Conservation (phyloP, 1,284 basidiomycete genomes). For the Rhizoctonia solani region DNA sequence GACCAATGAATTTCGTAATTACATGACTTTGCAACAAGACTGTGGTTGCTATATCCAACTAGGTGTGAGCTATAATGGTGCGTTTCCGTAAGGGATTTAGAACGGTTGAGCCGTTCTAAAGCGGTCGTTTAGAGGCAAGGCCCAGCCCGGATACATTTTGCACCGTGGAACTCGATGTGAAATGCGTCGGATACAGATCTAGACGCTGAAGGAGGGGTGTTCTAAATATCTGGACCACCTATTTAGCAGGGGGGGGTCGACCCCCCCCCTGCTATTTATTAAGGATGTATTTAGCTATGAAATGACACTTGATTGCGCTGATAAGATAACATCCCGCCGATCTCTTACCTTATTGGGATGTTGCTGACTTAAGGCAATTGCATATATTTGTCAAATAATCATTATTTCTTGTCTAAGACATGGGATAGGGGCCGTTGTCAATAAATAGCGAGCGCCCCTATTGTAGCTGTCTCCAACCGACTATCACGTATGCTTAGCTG, state of each 20-base stretch:
- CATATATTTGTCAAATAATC: too few species aligned
- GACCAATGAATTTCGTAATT: too few species aligned
- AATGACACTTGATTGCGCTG: background rate
- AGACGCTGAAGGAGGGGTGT: background rate
- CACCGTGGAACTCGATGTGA: background rate
- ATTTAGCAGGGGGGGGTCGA: background rate
- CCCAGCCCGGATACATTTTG: background rate
- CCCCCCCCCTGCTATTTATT: background rate
- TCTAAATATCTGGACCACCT: background rate
- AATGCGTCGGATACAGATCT: background rate
- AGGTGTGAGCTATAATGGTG: background rate
- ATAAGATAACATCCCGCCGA: background rate
- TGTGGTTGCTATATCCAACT: too few species aligned
- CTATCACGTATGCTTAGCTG: too few species aligned
- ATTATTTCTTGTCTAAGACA: too few species aligned
- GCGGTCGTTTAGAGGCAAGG: background rate
- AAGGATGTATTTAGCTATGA: background rate
- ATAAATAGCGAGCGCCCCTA: too few species aligned
- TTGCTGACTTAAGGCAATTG: background rate
- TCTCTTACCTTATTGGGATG: background rate
- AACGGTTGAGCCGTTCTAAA: background rate
- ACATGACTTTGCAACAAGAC: too few species aligned
- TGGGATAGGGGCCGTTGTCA: too few species aligned
- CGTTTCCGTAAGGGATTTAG: slow-evolving; percentile 1
- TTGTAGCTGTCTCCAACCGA: too few species aligned